Evolutionary conservation across 306 rosid genomes (phyloP).

Genomic region (Malus domestica): DNA sequence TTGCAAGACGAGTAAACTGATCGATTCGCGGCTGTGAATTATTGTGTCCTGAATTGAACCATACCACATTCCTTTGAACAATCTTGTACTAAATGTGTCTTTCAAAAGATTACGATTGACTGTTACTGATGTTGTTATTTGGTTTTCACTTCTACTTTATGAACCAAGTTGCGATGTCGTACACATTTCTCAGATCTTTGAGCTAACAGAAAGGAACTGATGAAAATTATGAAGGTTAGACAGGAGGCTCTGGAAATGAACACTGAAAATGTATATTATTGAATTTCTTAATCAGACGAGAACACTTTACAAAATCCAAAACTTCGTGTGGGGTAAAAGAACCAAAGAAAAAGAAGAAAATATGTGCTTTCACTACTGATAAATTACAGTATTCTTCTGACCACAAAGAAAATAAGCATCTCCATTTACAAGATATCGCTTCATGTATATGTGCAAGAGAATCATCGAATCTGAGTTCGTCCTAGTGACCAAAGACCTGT

Average conservation of each 20-base stretch:
- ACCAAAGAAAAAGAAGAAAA: neutral
- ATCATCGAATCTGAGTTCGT: slow-evolving; percentile 70
- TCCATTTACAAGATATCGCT: slow-evolving; percentile 9
- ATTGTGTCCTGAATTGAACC: neutral
- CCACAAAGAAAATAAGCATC: neutral
- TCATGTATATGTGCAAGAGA: slow-evolving; percentile 1
- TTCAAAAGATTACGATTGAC: neutral
- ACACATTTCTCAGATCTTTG: neutral
- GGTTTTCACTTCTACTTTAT: neutral
- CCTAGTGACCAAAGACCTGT: slow-evolving; percentile 93
- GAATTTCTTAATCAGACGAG: neutral
- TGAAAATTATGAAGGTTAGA: neutral
- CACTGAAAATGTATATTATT: neutral
- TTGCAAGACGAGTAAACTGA: neutral
- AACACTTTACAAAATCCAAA: neutral
- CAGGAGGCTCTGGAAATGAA: neutral
- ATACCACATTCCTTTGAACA: neutral
- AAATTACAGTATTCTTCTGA: slow-evolving; percentile 8
- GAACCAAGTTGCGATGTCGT: neutral
- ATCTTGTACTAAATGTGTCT: neutral
- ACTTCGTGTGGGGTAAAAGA: neutral
- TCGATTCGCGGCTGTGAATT: neutral
- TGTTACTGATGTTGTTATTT: neutral
- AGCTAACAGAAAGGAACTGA: neutral
- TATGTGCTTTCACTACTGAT: neutral